Evolutionary conservation across 2,329 filamentous ascomycete species (phyloP).

Genomic region (Verticillium zaregamsianum): DNA sequence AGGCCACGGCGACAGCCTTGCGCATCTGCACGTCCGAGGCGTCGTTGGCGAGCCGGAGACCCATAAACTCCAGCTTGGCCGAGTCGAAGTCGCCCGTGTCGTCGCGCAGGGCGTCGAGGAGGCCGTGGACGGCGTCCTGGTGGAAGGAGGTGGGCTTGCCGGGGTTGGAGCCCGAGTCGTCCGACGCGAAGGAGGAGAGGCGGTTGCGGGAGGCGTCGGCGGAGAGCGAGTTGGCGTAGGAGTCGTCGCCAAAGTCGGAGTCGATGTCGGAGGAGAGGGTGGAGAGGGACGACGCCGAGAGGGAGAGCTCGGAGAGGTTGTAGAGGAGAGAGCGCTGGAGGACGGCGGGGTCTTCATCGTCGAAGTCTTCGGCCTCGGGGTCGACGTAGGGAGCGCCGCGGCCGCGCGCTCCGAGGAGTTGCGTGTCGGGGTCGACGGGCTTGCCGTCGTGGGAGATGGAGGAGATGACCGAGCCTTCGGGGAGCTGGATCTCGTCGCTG

Average conservation of each 20-base stretch:
- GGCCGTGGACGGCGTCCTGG: constrained; percentile 76
- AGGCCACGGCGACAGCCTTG: constrained; percentile 77
- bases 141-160: constrained; percentile 62
- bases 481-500: constrained; percentile 52
- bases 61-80: constrained; percentile 85
- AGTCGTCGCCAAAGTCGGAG: constrained; percentile 63
- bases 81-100: constrained; percentile 74
- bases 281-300: constrained; percentile 53
- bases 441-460: constrained; percentile 31
- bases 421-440: constrained; percentile 33
- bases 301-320: constrained; percentile 45
- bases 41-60: constrained; percentile 84
- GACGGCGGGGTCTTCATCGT: constrained; percentile 42
- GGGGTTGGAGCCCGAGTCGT: constrained; percentile 59
- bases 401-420: constrained; percentile 44
- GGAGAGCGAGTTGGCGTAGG: constrained; percentile 43
- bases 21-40: constrained; percentile 87
- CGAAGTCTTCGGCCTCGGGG: constrained; percentile 44
- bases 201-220: constrained; percentile 64
- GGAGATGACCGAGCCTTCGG: constrained; percentile 27
- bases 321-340: constrained; percentile 55
- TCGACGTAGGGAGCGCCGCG: constrained; percentile 46
- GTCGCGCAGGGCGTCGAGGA: constrained; percentile 80
- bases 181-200: constrained; percentile 68
- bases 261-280: constrained; percentile 61